Conservation (phyloP, 768 basidiomycete genomes). For the Galerina sulciceps region DNA sequence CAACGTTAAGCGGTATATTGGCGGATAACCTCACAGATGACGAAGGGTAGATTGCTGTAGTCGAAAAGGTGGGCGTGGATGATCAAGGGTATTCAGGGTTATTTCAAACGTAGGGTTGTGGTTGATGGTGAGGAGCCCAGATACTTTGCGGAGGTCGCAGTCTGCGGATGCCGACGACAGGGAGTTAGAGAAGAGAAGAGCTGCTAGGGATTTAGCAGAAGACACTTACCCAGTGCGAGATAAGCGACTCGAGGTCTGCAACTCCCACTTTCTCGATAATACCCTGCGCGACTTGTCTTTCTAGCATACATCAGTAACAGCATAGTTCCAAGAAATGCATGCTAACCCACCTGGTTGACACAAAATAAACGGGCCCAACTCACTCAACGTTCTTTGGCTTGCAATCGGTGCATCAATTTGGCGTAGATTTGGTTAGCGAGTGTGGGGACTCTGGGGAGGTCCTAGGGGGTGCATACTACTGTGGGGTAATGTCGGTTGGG, state of each 20-base stretch:
- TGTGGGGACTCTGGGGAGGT: too few relatives aligned
- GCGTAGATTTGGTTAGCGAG: conserved; percentile 56
- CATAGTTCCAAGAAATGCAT: background rate
- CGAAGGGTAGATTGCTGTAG: too few relatives aligned
- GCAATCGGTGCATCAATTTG: conserved; percentile 61
- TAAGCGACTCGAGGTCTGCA: conserved; percentile 59
- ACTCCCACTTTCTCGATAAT: conserved; percentile 57
- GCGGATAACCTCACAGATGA: too few relatives aligned
- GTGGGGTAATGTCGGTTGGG: background rate
- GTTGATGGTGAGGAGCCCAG: too few relatives aligned
- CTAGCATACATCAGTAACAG: too few relatives aligned
- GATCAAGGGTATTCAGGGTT: too few relatives aligned
- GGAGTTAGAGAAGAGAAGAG: background rate
- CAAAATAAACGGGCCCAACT: conserved; percentile 80
- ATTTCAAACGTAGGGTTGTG: too few relatives aligned
- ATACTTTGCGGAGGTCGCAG: conserved; percentile 46
- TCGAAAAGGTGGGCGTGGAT: too few relatives aligned
- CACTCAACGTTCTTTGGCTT: conserved; percentile 59
- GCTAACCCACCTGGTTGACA: conserved; percentile 74
- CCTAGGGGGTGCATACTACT: conserved; percentile 84
- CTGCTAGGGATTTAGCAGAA: background rate
- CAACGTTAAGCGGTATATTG: too few relatives aligned
- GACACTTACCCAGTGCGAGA: conserved; percentile 51
- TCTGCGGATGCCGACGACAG: conserved; percentile 3
- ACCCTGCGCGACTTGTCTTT: conserved; percentile 85